A percentile compares a stretch with the other conserved stretches of the same genome.
Conservation (phyloP, 768 basidiomycete genomes). For the Termitomyces sp. region DNA sequence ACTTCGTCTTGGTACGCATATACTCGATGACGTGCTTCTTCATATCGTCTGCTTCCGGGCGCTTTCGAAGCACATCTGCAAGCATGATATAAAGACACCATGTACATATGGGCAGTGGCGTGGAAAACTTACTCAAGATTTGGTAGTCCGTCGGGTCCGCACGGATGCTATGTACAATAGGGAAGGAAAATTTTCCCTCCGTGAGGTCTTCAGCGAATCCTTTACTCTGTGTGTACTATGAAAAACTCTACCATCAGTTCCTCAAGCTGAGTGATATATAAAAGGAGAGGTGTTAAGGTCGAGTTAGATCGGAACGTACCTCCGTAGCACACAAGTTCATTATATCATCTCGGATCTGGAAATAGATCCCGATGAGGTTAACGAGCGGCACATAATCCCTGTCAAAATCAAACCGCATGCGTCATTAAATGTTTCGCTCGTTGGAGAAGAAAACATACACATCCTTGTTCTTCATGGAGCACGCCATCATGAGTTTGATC, state of each 20-base stretch:
- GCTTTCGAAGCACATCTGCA: constrained; percentile 84
- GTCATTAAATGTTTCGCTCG: too few species aligned
- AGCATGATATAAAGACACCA: not conserved
- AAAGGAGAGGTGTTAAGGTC: not conserved
- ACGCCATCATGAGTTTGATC: constrained; percentile 73
- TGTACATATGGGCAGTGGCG: not conserved
- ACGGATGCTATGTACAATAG: constrained; percentile 85
- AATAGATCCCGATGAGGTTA: constrained; percentile 52
- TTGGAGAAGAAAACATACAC: too few species aligned
- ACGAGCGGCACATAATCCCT: not conserved
- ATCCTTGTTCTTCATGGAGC: constrained; percentile 49
- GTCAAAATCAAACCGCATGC: too few species aligned
- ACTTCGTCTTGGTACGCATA: constrained; percentile 68
- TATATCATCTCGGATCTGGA: constrained; percentile 95
- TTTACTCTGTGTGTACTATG: constrained; percentile 77
- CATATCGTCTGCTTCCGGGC: constrained; percentile 73
- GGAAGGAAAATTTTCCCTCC: constrained; percentile 98
- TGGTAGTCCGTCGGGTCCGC: constrained; percentile 71
- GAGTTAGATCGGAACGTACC: constrained; percentile 30
- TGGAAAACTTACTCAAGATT: constrained; percentile 68
- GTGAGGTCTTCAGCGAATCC: constrained; percentile 92
- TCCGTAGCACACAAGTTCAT: constrained; percentile 90
- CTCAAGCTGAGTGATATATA: not conserved
- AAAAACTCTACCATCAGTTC: not conserved
- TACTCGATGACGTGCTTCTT: constrained; percentile 80